A percentile compares a stretch with the other conserved stretches of the same genome.
These are phyloP conservation scores for Chrysoporthe deuterocubensis DNA, from an alignment of 2,329 filamentous ascomycete genomes.

Conservation along the genomic window DNA sequence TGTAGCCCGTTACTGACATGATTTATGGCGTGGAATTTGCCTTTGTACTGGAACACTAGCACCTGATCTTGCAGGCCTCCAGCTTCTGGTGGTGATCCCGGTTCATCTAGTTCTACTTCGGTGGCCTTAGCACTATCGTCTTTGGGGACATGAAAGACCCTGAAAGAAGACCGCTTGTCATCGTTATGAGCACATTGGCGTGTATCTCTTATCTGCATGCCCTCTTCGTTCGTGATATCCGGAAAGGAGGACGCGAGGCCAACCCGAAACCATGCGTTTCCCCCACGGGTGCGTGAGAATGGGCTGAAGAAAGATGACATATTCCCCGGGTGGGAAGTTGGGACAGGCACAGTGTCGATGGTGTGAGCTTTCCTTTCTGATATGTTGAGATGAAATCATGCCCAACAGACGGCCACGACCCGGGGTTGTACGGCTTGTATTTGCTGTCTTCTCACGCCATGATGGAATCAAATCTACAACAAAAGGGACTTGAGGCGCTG, in stretches of 20 bases:
- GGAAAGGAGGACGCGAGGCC: constrained; percentile 25
- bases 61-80: constrained; percentile 25
- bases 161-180: constrained; percentile 1
- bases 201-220: constrained; percentile 15
- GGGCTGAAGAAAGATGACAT: constrained; percentile 26
- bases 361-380: not conserved
- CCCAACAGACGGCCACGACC: not conserved
- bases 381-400: not conserved
- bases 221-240: constrained; percentile 22
- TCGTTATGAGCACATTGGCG: constrained; percentile 10
- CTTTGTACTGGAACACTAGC: constrained; percentile 27
- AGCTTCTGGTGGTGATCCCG: constrained; percentile 12
- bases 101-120: constrained; percentile 16
- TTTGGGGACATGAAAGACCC: constrained; percentile 23
- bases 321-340: not conserved
- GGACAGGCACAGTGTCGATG: too few species aligned
- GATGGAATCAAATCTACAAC: not conserved
- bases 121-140: constrained; percentile 24
- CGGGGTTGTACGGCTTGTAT: not conserved
- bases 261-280: constrained; percentile 24
- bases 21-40: constrained; percentile 26
- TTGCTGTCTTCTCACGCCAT: not conserved
- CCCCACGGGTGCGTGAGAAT: constrained; percentile 20
- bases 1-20: constrained; percentile 15
- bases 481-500: not conserved